Evolutionary conservation across 495 filamentous ascomycete genomes (phyloP).

Genomic region (Lentithecium fluviatile): DNA sequence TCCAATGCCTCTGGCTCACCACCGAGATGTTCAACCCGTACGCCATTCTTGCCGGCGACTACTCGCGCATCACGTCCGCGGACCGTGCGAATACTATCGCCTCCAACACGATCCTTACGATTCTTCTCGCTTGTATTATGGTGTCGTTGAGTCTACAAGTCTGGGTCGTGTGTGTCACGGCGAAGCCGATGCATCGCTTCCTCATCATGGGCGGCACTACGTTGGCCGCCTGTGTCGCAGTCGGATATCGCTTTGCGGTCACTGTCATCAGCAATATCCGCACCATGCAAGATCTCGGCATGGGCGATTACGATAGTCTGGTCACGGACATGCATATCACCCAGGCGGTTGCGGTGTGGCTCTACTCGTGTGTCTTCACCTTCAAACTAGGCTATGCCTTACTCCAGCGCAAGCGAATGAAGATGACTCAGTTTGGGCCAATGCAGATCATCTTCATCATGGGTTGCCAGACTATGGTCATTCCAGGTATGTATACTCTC

Average conservation of each 20-base stretch:
- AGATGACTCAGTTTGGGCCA: conserved; percentile 60
- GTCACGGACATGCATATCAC: conserved; percentile 54
- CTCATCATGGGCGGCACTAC: conserved; percentile 52
- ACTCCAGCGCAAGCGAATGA: conserved; percentile 54
- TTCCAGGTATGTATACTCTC: conserved; percentile 61
- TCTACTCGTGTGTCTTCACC: conserved; percentile 73
- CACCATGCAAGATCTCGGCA: conserved; percentile 5
- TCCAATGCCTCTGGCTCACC: conserved; percentile 59
- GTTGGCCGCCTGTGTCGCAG: conserved; percentile 53
- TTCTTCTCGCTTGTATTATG: conserved; percentile 62
- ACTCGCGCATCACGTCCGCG: conserved; percentile 47
- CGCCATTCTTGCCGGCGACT: conserved; percentile 58
- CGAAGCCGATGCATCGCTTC: conserved; percentile 45
- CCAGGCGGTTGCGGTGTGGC: conserved; percentile 66
- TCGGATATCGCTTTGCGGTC: conserved; percentile 60
- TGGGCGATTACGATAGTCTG: conserved; percentile 50
- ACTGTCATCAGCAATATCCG: conserved; percentile 49
- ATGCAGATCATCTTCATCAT: conserved; percentile 73
- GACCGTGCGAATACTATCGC: conserved; percentile 55
- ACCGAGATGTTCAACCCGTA: conserved; percentile 57
- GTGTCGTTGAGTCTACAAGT: conserved; percentile 72
- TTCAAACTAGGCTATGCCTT: conserved; percentile 66
- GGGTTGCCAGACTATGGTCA: conserved; percentile 72
- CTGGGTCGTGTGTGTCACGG: conserved; percentile 57
- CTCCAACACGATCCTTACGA: conserved; percentile 53